Percentiles rank a stretch among this genome's conserved stretches.
These are phyloP conservation scores for Thalia dealbata DNA, from an alignment of 176 grass and related monocot genomes.

Conservation along the genomic window DNA sequence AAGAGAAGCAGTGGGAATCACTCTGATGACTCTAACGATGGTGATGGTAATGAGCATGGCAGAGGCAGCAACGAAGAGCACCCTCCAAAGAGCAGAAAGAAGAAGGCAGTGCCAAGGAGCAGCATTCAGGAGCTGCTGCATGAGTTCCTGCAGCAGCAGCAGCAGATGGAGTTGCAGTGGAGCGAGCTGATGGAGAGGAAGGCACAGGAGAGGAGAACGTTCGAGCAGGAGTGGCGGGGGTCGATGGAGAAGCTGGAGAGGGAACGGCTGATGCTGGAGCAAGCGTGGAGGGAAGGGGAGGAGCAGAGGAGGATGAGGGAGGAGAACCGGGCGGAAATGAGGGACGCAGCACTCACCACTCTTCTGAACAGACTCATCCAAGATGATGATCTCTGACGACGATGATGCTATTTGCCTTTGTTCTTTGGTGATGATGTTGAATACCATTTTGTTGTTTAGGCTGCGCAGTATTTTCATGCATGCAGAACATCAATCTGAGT, in stretches of 20 bases:
- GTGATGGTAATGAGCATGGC: slow-evolving; percentile 26
- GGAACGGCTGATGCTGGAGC: slow-evolving; percentile 73
- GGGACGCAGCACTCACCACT: slow-evolving; percentile 43
- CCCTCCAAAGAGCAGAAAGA: slow-evolving; percentile 20
- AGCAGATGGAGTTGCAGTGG: slow-evolving; percentile 45
- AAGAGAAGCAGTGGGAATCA: slow-evolving; percentile 24
- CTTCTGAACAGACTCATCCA: slow-evolving; percentile 61
- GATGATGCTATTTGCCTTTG: neutral
- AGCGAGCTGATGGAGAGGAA: slow-evolving; percentile 52
- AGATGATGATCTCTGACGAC: slow-evolving; percentile 40
- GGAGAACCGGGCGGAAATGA: slow-evolving; percentile 51
- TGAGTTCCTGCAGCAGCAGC: slow-evolving; percentile 75
- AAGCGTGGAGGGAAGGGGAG: slow-evolving; percentile 59
- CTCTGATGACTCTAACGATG: slow-evolving; percentile 29
- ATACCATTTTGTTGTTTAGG: neutral
- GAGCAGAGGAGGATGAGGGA: slow-evolving; percentile 73
- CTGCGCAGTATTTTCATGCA: neutral
- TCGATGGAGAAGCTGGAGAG: slow-evolving; percentile 65
- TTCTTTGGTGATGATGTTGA: neutral
- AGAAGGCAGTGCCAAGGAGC: slow-evolving; percentile 5
- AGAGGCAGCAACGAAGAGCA: slow-evolving; percentile 49
- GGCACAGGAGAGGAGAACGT: slow-evolving; percentile 43
- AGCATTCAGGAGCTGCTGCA: slow-evolving; percentile 44
- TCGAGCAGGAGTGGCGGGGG: slow-evolving; percentile 69
- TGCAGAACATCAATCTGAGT: neutral